Conservation (phyloP, 306 rosid genomes). For the Inga laurina region DNA sequence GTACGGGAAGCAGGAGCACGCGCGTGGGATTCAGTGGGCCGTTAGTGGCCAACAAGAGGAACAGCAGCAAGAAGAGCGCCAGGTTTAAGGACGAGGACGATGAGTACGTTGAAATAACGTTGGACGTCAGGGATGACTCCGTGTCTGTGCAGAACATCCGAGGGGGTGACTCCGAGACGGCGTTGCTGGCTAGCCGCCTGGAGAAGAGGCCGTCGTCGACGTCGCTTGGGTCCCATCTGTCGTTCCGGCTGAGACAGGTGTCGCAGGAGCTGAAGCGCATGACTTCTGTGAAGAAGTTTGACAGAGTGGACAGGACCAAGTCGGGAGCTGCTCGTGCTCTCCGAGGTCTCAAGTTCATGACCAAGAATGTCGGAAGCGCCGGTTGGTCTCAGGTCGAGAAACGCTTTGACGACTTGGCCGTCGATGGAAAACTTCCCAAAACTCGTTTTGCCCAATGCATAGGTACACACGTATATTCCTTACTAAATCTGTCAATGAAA, state of each 20-base stretch:
- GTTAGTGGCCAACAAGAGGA: slow-evolving; percentile 38
- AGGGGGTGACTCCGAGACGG: slow-evolving; percentile 73
- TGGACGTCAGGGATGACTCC: slow-evolving; percentile 68
- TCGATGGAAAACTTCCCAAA: slow-evolving; percentile 58
- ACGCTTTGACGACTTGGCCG: slow-evolving; percentile 58
- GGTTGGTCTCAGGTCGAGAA: slow-evolving; percentile 70
- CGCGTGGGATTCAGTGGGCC: slow-evolving; percentile 67
- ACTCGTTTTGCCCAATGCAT: slow-evolving; percentile 69
- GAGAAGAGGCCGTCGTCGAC: slow-evolving; percentile 42
- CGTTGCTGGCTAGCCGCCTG: slow-evolving; percentile 50
- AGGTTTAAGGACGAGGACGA: slow-evolving; percentile 47
- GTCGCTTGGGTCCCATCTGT: slow-evolving; percentile 54
- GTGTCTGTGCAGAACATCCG: slow-evolving; percentile 69
- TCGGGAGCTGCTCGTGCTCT: slow-evolving; percentile 80
- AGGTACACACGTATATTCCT: slow-evolving; percentile 38
- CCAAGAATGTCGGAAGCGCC: slow-evolving; percentile 54
- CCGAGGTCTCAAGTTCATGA: slow-evolving; percentile 71
- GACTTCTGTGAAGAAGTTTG: slow-evolving; percentile 57
- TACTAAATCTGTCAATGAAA: neutral
- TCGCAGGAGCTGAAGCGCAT: slow-evolving; percentile 81
- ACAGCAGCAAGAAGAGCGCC: slow-evolving; percentile 54
- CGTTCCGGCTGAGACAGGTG: slow-evolving; percentile 55
- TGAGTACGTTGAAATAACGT: slow-evolving; percentile 76
- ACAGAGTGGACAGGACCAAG: slow-evolving; percentile 54
- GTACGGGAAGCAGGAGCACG: slow-evolving; percentile 41